Conservation (phyloP, 177 flowering plant species). For the Viscum album region DNA sequence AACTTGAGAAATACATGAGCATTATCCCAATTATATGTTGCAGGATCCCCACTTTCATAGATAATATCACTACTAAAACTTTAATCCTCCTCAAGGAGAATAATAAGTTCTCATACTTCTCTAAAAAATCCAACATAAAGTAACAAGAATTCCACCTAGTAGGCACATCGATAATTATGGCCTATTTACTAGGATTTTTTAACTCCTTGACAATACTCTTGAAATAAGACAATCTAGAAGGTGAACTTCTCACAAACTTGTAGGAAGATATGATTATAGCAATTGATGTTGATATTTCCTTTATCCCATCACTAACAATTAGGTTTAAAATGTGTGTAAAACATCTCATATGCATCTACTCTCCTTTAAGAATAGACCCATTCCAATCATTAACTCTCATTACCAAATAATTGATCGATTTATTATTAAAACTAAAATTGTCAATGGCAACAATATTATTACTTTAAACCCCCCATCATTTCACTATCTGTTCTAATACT, state of each 20-base stretch:
- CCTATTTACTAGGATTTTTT: neutral
- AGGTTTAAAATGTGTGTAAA: neutral
- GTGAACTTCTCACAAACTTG: neutral
- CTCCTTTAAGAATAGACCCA: too few species aligned
- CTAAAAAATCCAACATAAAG: neutral
- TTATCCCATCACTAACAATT: neutral
- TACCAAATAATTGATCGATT: too few species aligned
- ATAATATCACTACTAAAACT: neutral
- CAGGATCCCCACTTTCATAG: neutral
- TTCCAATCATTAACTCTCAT: too few species aligned
- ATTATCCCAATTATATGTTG: neutral
- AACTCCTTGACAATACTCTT: neutral
- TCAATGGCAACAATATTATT: too few species aligned
- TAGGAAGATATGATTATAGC: neutral
- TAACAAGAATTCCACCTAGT: slow-evolving; percentile 1
- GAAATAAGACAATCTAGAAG: neutral
- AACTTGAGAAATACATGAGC: neutral
- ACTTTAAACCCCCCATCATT: too few species aligned
- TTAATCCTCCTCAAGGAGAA: neutral
- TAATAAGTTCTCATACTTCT: neutral
- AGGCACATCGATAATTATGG: neutral
- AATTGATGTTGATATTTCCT: neutral
- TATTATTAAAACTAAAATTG: too few species aligned
- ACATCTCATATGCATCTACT: neutral
- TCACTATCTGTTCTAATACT: too few species aligned